A percentile compares a stretch with the other conserved stretches of the same genome.
These are phyloP conservation scores for Suhomyces kunorum DNA, from an alignment of 1,139 yeast species.

Conservation along the genomic window DNA sequence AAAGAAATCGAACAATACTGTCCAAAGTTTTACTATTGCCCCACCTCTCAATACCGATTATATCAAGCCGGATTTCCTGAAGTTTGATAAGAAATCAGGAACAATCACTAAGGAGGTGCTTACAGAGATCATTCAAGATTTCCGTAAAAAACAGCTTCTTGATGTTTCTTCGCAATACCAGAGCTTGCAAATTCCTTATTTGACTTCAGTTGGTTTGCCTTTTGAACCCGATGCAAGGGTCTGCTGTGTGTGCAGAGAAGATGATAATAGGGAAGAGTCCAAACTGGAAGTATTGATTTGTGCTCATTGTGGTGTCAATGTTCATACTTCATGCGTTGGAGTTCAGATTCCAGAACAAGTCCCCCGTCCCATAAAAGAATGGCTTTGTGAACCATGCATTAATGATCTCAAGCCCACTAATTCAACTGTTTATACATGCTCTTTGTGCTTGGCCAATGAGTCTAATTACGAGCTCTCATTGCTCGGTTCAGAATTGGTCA, in stretches of 20 bases:
- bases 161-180: slow-evolving; percentile 26
- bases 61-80: slow-evolving; percentile 6
- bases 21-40: slow-evolving; percentile 2
- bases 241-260: slow-evolving; percentile 61
- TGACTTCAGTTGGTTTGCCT: slow-evolving; percentile 23
- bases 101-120: slow-evolving; percentile 6
- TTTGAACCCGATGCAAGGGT: slow-evolving; percentile 33
- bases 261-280: slow-evolving; percentile 25
- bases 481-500: slow-evolving; percentile 39
- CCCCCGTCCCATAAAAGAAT: slow-evolving; percentile 40
- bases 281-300: slow-evolving; percentile 53
- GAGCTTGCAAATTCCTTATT: slow-evolving; percentile 24
- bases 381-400: slow-evolving; percentile 85
- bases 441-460: slow-evolving; percentile 62
- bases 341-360: slow-evolving; percentile 28
- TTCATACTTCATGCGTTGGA: slow-evolving; percentile 76
- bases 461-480: slow-evolving; percentile 48
- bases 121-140: slow-evolving; percentile 7
- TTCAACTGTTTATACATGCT: slow-evolving; percentile 63
- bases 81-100: slow-evolving; percentile 11
- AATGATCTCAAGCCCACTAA: slow-evolving; percentile 65
- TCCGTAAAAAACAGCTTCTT: slow-evolving; percentile 23
- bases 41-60: slow-evolving; percentile 14
- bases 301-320: slow-evolving; percentile 66
- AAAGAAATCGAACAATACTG: slow-evolving; percentile 9